These are phyloP conservation scores for Pholiota microspora DNA, from an alignment of 768 basidiomycete species.

Conservation along the genomic window DNA sequence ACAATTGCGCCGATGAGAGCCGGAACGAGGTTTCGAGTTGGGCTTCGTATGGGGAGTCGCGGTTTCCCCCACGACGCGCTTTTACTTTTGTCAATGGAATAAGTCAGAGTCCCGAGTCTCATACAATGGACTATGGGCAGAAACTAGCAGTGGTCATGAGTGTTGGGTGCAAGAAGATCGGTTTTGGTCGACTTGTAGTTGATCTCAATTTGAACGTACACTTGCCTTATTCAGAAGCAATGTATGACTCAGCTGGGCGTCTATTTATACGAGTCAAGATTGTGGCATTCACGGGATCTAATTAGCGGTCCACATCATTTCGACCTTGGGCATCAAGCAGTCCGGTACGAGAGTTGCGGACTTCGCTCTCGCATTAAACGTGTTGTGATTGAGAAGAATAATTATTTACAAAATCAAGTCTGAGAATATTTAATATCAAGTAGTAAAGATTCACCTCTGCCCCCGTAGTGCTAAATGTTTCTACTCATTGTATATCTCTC, in stretches of 20 bases:
- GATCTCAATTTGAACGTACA: no score
- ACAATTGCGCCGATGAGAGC: slow-evolving; percentile 1
- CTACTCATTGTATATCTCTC: neutral
- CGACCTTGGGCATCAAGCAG: neutral
- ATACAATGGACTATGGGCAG: neutral
- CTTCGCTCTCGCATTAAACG: neutral
- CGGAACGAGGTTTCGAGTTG: slow-evolving; percentile 3
- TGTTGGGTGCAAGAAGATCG: neutral
- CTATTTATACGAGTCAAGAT: slow-evolving; percentile 7
- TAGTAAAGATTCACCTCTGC: neutral
- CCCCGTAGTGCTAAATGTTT: neutral
- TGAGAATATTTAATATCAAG: neutral
- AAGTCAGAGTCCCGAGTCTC: neutral
- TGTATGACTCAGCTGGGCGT: slow-evolving; percentile 10
- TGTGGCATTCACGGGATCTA: neutral
- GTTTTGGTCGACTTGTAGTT: no score
- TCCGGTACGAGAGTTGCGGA: neutral
- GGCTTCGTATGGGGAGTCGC: slow-evolving; percentile 5
- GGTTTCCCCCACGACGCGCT: slow-evolving; percentile 3
- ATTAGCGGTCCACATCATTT: neutral
- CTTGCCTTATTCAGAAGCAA: neutral
- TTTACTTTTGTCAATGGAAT: neutral
- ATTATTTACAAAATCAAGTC: neutral
- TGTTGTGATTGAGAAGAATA: no score
- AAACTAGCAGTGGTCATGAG: neutral